A percentile compares a stretch with the other conserved stretches of the same genome.
Evolutionary conservation across 2,329 filamentous ascomycete genomes (phyloP).

Genomic region (Fusarium pseudoanthophilum): DNA sequence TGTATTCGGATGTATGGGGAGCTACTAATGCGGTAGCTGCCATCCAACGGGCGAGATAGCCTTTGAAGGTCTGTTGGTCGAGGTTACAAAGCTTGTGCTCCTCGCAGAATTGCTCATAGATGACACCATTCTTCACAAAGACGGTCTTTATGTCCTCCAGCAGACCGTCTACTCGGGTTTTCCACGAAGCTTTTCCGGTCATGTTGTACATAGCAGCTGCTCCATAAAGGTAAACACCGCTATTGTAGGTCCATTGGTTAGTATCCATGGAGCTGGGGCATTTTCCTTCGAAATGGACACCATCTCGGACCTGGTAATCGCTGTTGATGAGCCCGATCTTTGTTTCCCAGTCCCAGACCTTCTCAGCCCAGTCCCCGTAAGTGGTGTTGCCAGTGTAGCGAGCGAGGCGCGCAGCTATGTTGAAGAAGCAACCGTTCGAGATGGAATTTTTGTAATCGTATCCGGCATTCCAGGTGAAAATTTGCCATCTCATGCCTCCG

Average conservation of each 20-base stretch:
- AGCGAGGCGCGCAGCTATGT: constrained; percentile 75
- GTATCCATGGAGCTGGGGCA: constrained; percentile 38
- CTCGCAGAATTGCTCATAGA: constrained; percentile 77
- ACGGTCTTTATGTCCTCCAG: constrained; percentile 59
- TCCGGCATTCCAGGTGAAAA: constrained; percentile 80
- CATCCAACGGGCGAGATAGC: constrained; percentile 76
- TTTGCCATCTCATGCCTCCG: constrained; percentile 87
- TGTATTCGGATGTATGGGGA: constrained; percentile 49
- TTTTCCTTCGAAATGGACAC: constrained; percentile 48
- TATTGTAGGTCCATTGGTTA: constrained; percentile 75
- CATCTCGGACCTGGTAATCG: constrained; percentile 65
- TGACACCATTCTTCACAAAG: constrained; percentile 65
- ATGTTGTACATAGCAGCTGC: constrained; percentile 71
- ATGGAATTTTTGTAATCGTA: constrained; percentile 77
- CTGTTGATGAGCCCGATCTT: constrained; percentile 65
- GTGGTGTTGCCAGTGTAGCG: constrained; percentile 82
- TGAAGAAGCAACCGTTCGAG: constrained; percentile 76
- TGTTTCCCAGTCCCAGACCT: constrained; percentile 73
- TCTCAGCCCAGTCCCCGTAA: constrained; percentile 80
- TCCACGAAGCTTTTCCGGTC: constrained; percentile 65
- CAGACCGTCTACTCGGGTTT: constrained; percentile 68
- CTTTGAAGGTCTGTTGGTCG: constrained; percentile 81
- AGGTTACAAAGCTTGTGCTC: constrained; percentile 68
- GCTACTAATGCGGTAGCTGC: constrained; percentile 62
- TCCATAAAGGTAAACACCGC: constrained; percentile 72